phyloP scores from a whole-genome alignment of 495 filamentous ascomycete genomes.

The Penicillium canariense region DNA sequence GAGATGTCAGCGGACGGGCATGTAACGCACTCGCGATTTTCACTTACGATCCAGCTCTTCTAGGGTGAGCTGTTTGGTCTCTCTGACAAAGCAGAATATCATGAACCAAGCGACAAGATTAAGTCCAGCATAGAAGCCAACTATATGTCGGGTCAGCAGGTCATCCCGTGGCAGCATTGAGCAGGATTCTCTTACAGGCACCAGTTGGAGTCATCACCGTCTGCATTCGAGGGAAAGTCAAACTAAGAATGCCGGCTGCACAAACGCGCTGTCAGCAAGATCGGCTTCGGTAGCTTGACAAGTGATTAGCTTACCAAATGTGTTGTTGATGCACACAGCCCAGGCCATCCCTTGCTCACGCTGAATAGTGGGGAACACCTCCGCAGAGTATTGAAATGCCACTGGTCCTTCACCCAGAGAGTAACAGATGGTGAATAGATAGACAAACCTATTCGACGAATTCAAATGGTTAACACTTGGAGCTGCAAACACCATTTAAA shows the following conservation, averaged over 20 bases:
- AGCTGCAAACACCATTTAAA: too few species aligned
- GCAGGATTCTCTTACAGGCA: constrained; percentile 35
- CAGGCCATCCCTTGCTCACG: constrained; percentile 47
- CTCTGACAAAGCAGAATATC: constrained; percentile 51
- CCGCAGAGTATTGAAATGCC: constrained; percentile 51
- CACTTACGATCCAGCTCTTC: constrained; percentile 38
- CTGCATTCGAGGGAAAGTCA: constrained; percentile 52
- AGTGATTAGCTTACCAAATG: constrained; percentile 30
- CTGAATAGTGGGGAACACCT: constrained; percentile 50
- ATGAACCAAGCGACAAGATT: constrained; percentile 49
- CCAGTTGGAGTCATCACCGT: constrained; percentile 47
- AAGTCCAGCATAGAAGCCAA: constrained; percentile 52
- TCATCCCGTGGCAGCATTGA: background rate
- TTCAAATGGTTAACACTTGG: too few species aligned
- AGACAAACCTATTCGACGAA: constrained; percentile 33
- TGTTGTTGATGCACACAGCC: constrained; percentile 48
- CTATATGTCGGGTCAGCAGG: constrained; percentile 7
- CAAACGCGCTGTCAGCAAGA: constrained; percentile 6
- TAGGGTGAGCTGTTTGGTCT: constrained; percentile 47
- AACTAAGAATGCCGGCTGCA: constrained; percentile 40
- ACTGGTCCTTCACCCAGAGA: constrained; percentile 50
- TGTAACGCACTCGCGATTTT: background rate
- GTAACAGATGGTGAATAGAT: constrained; percentile 45
- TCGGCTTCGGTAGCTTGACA: background rate
- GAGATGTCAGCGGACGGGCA: constrained; percentile 15